Evolutionary conservation across 345 rosid species (phyloP), one percentile per base, ranked within the genome.

Genomic region (Brassica carinata): DNA sequence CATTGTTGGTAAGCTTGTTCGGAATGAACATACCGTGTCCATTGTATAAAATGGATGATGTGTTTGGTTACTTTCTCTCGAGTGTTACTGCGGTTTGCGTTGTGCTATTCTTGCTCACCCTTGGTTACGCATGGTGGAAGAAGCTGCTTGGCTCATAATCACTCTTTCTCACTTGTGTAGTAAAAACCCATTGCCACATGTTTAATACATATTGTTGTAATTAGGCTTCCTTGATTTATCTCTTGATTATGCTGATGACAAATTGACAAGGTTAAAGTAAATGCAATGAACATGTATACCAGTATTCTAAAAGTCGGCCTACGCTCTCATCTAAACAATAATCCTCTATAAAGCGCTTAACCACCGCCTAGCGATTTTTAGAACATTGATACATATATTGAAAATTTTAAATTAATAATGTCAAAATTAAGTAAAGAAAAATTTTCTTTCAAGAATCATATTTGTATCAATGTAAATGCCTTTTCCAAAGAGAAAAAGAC

Each of bases 101-200:
- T 48, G 62, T 90, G 79, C 59, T 94, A 64, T 94, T 91, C 86
- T 29, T 92, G 78, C 88, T 92, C 40, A 75, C 91, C 48, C 85
- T 95, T 11, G 99, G 96, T 51, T 92, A 92, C 83, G 99, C 96
- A 15, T 87, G 97, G 81, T 88, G 97, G 99, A 92, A 93, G 92
- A 95, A 91, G 85, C 86, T 95, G 69, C 91, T 91, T 26, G 98
- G 96, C 67, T 80, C 94, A 8, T 64, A 30, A 64, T 29, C 38
- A 64, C 38, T 64, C 67, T 64, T 62, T 62, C n/a, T 26, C 33
- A 26, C n/a, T 34, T 58, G 63, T 61, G 65, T 61, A 26, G 10
- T 61, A n/a, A 61, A 8, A 59, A 34, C 27, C 2, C 33, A 61
- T 61, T 61, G 65, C 33, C n/a, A 61, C 65, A 61, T 61, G n/a